Base-by-base conservation (phyloP, 2,329 filamentous ascomycete genomes). In the Ophiobolus disseminans region DNA sequence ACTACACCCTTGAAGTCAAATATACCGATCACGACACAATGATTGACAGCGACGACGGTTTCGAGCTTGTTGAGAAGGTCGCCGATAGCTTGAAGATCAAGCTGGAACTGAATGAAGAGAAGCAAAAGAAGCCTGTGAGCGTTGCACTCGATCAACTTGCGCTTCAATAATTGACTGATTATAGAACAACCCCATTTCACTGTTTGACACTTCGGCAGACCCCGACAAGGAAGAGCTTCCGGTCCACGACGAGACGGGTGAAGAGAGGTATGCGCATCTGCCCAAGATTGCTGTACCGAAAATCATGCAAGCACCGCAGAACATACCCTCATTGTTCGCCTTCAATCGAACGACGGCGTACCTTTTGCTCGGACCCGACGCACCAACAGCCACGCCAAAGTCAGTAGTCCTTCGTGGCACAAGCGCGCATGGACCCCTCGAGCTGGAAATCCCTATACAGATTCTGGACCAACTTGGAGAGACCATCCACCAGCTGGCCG, bases 401-500 rank as follows among this genome's bases (percentile, higher is more conserved):
- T 82, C 82, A 0, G 76, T 90, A 10, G 64, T 83, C 0, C 77
- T 91, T 3, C 80, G 76, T 16, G 87, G 80, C 1, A 85, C 76
- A 0, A 86, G 80, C 3, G 53, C 68, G 0, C 75, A 83, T 26
- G 85, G 85, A 0, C 83, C 85, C 0, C 73, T 91, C 0, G 77
- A 83, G 43, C 78, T 90, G 4, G 80, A 83, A 32, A 86, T 91
- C 10, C 86, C 86, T 0, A 76, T 91, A 28, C 77, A 81, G 2
- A 59, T 76, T 2, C 68, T 83, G 0, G 57, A 76, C 0, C 65
- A 73, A 0, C 75, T 73, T 23, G 78, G 77, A 2, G 72, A 82
- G 41, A 87, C 81, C 0, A 82, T 90, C 32, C 88, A 91, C 64
- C 85, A 88, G 58, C 82, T 91, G 0, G 87, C 87, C 1, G 86